Percentiles rank a stretch among this genome's conserved stretches.
These are phyloP conservation scores for Monascus ruber DNA, from an alignment of 2,329 filamentous ascomycete species.

Conservation along the genomic window DNA sequence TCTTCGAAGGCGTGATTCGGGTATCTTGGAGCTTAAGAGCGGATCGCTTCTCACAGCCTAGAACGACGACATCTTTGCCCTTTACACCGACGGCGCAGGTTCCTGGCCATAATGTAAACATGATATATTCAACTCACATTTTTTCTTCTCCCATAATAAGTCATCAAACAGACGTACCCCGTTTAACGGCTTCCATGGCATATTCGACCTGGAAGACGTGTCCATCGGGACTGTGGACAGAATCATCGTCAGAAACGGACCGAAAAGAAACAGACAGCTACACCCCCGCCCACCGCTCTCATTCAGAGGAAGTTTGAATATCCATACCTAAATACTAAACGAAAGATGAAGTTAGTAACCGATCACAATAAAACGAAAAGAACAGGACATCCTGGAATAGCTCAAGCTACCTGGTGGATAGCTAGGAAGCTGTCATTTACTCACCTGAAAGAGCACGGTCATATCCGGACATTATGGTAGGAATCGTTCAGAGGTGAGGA, in stretches of 20 bases:
- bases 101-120: constrained; percentile 40
- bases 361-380: too few relatives aligned
- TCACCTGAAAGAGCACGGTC: constrained; percentile 97
- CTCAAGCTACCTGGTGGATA: constrained; percentile 3
- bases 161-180: constrained; percentile 50
- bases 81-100: constrained; percentile 98
- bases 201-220: constrained; percentile 99
- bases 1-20: constrained; percentile 97
- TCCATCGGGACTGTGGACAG: constrained; percentile 68
- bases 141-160: constrained; percentile 1
- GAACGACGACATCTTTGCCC: constrained; percentile 82
- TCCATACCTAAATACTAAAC: constrained; percentile 66
- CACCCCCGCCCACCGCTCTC: constrained; percentile 8
- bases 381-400: too few relatives aligned
- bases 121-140: too few relatives aligned
- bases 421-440: constrained; percentile 31
- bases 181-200: constrained; percentile 94
- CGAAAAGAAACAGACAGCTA: constrained; percentile 28
- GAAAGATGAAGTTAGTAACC: neutral
- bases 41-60: constrained; percentile 96
- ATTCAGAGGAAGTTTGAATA: constrained; percentile 19
- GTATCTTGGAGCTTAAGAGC: constrained; percentile 99
- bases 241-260: neutral
- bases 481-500: neutral
- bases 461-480: constrained; percentile 67